A percentile compares a stretch with the other conserved stretches of the same genome.
Evolutionary conservation across 768 basidiomycete genomes (phyloP).

Genomic region (Lentinula aciculospora): DNA sequence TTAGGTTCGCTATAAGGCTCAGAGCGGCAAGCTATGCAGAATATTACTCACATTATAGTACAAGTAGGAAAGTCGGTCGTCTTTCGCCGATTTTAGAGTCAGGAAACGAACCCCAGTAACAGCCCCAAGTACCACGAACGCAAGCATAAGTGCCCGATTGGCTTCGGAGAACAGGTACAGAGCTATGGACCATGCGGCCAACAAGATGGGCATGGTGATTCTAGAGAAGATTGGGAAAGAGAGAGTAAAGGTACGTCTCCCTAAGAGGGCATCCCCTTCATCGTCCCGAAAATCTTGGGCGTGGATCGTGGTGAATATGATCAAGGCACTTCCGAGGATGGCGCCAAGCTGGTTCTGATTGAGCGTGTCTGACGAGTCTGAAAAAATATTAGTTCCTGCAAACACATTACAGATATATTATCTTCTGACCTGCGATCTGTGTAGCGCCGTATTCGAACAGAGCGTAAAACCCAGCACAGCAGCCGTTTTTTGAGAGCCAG

Average conservation of each 20-base stretch:
- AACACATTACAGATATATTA: not conserved
- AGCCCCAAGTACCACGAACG: not conserved
- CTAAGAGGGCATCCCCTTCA: slow-evolving; percentile 22
- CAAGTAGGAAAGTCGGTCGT: slow-evolving; percentile 4
- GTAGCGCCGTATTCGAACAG: slow-evolving; percentile 15
- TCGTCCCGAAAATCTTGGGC: slow-evolving; percentile 28
- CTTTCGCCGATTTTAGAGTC: not conserved
- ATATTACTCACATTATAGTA: slow-evolving; percentile 4
- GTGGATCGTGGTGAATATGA: slow-evolving; percentile 30
- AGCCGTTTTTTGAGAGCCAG: slow-evolving; percentile 5
- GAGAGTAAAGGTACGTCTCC: slow-evolving; percentile 25
- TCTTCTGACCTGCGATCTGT: slow-evolving; percentile 13
- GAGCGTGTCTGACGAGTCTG: not conserved
- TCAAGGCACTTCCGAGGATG: slow-evolving; percentile 17
- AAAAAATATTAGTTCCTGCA: not conserved
- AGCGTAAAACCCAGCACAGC: slow-evolving; percentile 11
- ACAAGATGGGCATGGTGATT: slow-evolving; percentile 1
- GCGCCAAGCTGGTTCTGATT: not conserved
- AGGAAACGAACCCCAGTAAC: not conserved
- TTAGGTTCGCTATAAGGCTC: not conserved
- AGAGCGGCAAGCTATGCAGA: not conserved
- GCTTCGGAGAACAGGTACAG: not conserved
- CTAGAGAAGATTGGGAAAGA: slow-evolving; percentile 24
- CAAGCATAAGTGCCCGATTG: not conserved
- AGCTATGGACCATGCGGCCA: not conserved